These are phyloP conservation scores for Oryza punctata DNA, from an alignment of 176 grass and related monocot genomes.

Conservation along the genomic window DNA sequence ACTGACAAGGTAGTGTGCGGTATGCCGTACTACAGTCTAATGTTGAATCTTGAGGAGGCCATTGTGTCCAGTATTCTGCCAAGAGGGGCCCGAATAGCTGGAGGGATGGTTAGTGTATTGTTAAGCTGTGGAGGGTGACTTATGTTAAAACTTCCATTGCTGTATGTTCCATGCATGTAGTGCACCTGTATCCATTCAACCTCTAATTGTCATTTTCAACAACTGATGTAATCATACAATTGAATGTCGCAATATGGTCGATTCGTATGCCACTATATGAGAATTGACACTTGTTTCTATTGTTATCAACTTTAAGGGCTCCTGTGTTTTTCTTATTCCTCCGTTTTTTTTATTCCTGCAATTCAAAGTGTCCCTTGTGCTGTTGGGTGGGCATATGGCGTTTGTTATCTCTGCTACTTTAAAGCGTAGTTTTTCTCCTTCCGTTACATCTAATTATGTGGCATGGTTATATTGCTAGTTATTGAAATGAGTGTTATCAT, in stretches of 20 bases:
- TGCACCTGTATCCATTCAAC: background rate
- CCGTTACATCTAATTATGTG: too few relatives aligned
- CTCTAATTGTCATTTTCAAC: background rate
- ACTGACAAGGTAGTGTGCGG: slow-evolving; percentile 3
- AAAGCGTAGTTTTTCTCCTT: too few relatives aligned
- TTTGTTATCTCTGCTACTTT: too few relatives aligned
- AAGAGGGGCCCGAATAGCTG: slow-evolving; percentile 9
- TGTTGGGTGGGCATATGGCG: too few relatives aligned
- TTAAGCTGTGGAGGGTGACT: slow-evolving; percentile 17
- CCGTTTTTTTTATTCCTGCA: too few relatives aligned
- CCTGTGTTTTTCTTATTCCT: too few relatives aligned
- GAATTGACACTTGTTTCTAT: too few relatives aligned
- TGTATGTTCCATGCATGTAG: slow-evolving; percentile 21
- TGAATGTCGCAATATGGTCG: background rate
- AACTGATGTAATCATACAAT: slow-evolving; percentile 21
- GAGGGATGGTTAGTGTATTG: slow-evolving; percentile 28
- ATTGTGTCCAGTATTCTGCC: background rate
- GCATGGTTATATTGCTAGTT: too few relatives aligned
- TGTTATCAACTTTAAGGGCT: background rate
- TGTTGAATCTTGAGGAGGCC: slow-evolving; percentile 3
- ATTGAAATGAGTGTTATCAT: too few relatives aligned
- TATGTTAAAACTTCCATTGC: background rate
- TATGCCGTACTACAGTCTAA: slow-evolving; percentile 1
- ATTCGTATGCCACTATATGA: background rate
- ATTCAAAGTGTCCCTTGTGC: too few relatives aligned